Percentiles rank a stretch among this genome's conserved stretches.
These are phyloP conservation scores for Zoysia japonica DNA, from an alignment of 176 grass and related monocot species.

Conservation along the genomic window DNA sequence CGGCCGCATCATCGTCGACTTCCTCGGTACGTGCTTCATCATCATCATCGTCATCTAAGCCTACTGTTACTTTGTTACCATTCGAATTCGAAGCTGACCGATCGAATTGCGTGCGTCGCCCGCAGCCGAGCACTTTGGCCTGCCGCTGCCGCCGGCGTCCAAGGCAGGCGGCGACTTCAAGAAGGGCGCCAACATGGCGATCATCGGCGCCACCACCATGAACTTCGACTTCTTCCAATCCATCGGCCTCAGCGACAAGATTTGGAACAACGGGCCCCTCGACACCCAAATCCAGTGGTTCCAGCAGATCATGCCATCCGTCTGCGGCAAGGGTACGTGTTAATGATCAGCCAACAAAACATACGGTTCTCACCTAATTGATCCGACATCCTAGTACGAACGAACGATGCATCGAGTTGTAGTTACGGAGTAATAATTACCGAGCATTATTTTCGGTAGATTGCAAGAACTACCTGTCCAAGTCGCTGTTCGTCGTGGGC, in stretches of 20 bases:
- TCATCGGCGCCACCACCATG: conserved; percentile 66
- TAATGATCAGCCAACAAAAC: neutral
- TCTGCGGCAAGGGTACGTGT: conserved; percentile 44
- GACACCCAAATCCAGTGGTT: conserved; percentile 71
- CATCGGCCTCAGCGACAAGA: conserved; percentile 50
- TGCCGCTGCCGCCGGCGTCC: conserved; percentile 58
- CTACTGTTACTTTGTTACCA: no score
- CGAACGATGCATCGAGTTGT: neutral
- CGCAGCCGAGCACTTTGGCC: conserved; percentile 56
- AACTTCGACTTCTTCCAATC: conserved; percentile 49
- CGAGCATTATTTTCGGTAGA: neutral
- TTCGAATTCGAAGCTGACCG: no score
- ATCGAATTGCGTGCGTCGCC: no score
- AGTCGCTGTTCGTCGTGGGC: conserved; percentile 62
- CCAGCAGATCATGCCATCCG: conserved; percentile 46
- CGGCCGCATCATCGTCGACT: conserved; percentile 77
- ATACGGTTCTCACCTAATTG: neutral
- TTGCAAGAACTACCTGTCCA: conserved; percentile 52
- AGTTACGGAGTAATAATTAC: no score
- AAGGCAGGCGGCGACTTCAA: conserved; percentile 54
- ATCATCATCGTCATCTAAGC: no score
- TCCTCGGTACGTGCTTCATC: conserved; percentile 42
- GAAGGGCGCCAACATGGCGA: conserved; percentile 70
- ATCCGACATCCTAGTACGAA: neutral
- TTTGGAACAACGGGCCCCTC: conserved; percentile 69